Base-by-base conservation (phyloP, 257 asterid genomes). In the Ocimum tenuiflorum region DNA sequence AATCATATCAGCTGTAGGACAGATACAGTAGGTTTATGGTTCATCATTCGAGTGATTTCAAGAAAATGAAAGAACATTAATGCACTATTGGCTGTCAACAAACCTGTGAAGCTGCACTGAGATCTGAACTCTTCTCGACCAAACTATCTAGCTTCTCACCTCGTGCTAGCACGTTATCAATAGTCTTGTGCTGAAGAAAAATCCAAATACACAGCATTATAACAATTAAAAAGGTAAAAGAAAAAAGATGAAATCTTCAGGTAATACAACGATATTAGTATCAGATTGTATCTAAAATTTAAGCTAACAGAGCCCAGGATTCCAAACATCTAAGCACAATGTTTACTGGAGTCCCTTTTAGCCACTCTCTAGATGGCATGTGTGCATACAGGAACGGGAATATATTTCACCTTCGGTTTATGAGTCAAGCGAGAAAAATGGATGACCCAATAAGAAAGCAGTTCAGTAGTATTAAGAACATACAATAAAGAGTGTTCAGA, bases 91-190 rank as follows among this genome's bases (percentile, higher is more conserved):
- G 58, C 62, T 35, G 12, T n/a, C 36, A 50, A 70, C 72, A 17
- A 58, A 91, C 98, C 95, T 91, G 98, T 47, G 98, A 91, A 72
- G 98, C 95, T 59, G 96, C 84, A 45, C 98, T 88, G 53, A 86
- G 94, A 81, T 91, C 98, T 47, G 96, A 88, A 79, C 98, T 91
- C 86, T 91, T 91, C 67, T 85, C 95, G 39, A 91, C 98, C 86
- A 91, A 83, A 78, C 88, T 91, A 77, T 91, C 98, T 7, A 91
- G 91, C 88, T 85, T 91, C 79, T 82, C 95, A 7, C 98, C 98
- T 55, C 98, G 82, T 73, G 49, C 98, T 27, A 88, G 83, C 67
- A 91, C 96, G 67, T 95, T 88, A 73, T 91, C 95, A 60, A 91
- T 91, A n/a, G 96, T 91, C 84, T 91, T 85, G 82, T 91, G 98